Percentiles rank a stretch among this genome's conserved stretches.
phyloP scores from a whole-genome alignment of 202 grass and related monocot species.

The Zizania palustris region DNA sequence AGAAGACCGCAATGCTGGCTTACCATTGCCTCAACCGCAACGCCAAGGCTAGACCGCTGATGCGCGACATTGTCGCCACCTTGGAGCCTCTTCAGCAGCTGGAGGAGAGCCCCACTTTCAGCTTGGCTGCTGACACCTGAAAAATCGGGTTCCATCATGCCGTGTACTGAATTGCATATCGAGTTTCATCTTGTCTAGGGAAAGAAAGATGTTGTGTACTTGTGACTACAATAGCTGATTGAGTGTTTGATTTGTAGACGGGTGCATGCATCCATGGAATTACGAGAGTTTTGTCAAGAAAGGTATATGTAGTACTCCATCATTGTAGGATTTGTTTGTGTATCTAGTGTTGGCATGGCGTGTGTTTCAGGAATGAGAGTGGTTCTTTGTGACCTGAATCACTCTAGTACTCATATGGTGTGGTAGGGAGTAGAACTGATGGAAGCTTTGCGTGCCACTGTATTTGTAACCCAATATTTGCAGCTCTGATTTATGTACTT shows the following conservation, averaged over 20 bases:
- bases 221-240: constrained; percentile 24
- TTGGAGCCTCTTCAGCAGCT: constrained; percentile 72
- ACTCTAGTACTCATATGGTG: background rate
- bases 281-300: constrained; percentile 14
- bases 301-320: too few species aligned
- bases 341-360: background rate
- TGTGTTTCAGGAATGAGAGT: background rate
- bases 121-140: constrained; percentile 27
- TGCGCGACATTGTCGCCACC: constrained; percentile 74
- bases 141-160: background rate
- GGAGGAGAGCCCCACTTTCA: constrained; percentile 37
- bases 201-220: too few species aligned
- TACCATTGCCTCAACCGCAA: constrained; percentile 83
- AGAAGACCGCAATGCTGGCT: constrained; percentile 72
- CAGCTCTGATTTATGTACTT: background rate
- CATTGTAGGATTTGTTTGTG: background rate
- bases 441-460: background rate
- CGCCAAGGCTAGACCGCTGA: constrained; percentile 82
- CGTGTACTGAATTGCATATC: constrained; percentile 14
- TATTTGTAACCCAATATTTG: constrained; percentile 14
- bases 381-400: background rate
- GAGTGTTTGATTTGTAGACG: constrained; percentile 40
- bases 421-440: background rate
- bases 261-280: too few species aligned
- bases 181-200: too few species aligned